Base-by-base conservation (phyloP, 2,329 filamentous ascomycete genomes). In the Aphanoascus verrucosus region DNA sequence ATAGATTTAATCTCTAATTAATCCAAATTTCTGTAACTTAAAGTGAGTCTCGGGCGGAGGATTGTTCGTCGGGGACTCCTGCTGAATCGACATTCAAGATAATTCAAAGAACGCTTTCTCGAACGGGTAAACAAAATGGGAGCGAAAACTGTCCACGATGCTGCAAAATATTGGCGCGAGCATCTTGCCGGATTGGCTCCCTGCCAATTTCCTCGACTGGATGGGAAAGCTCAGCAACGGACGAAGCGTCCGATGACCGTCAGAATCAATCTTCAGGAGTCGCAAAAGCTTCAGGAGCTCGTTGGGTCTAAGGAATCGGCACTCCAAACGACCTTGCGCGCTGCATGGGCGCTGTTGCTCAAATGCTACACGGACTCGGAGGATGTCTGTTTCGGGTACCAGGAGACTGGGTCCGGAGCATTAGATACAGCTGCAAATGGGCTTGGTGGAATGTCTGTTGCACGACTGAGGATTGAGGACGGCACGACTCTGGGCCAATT, bases 331-430 rank as follows among this genome's bases (percentile, higher is more conserved):
- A 28, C 65, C 23, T 54, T 77, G 48, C 67, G 70, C 31, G 68
- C 72, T 9, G 70, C 72, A 7, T 77, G 74, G 74, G 72, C 68
- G 1, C 56, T 77, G 40, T 63, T 76, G 1, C 60, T 76, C 5
- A 65, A 70, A 38, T 69, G 67, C 44, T 76, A 75, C 57, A 71
- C 72, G n/a, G 69, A 67, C 1, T 69, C 69, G 14, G 67, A 74
- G 47, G 72, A 77, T 57, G 70, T 76, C 6, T 65, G 72, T 20
- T 78, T 76, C 61, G 75, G 72, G 20, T 70, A 68, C 51, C 63
- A 69, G 55, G 60, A 67, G 52, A 57, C 64, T 45, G 62, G 62
- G 35, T 17, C 56, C 20, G 54, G 38, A 23, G 59, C 55, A 55
- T 28, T 54, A 52, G 31, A 52, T 50, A 57, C 47, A 55, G 31